These are phyloP conservation scores for Ustilago trichophora DNA, from an alignment of 1,284 basidiomycete species.

Conservation along the genomic window DNA sequence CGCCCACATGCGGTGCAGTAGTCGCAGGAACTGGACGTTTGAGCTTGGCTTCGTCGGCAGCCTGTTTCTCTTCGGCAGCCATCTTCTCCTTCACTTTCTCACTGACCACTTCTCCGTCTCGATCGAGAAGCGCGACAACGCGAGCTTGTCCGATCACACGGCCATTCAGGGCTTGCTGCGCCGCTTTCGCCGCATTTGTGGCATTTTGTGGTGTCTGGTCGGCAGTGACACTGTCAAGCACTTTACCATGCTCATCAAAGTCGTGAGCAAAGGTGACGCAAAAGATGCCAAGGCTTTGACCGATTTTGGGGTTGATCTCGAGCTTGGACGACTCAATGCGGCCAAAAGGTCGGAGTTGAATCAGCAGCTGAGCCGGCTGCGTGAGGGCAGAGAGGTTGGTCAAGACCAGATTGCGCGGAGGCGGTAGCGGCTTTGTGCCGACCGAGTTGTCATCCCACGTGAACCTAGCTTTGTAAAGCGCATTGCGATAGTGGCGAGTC, in stretches of 20 bases:
- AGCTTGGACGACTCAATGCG: constrained; percentile 77
- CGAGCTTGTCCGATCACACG: constrained; percentile 12
- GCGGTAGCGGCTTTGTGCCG: constrained; percentile 78
- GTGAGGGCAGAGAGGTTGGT: constrained; percentile 79
- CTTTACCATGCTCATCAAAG: constrained; percentile 48
- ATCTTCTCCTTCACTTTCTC: constrained; percentile 25
- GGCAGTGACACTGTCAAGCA: not conserved
- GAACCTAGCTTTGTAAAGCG: constrained; percentile 22
- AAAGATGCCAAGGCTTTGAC: constrained; percentile 83
- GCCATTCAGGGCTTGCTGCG: constrained; percentile 30
- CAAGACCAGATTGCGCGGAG: constrained; percentile 75
- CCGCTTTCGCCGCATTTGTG: constrained; percentile 37
- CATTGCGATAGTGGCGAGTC: constrained; percentile 2
- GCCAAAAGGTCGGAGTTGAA: constrained; percentile 78
- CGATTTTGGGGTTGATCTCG: constrained; percentile 81
- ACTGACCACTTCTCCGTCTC: constrained; percentile 21
- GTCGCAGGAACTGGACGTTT: constrained; percentile 3
- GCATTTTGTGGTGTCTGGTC: constrained; percentile 37
- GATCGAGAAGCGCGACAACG: constrained; percentile 31
- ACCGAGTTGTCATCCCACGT: constrained; percentile 81
- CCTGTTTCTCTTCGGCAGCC: too few species aligned
- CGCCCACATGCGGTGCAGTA: not conserved
- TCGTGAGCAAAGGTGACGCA: constrained; percentile 75
- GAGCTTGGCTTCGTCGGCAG: constrained; percentile 25
- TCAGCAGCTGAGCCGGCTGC: constrained; percentile 74